Percentiles rank a stretch among this genome's conserved stretches.
Conservation (phyloP, 768 basidiomycete species). For the Lactarius hatsudake region DNA sequence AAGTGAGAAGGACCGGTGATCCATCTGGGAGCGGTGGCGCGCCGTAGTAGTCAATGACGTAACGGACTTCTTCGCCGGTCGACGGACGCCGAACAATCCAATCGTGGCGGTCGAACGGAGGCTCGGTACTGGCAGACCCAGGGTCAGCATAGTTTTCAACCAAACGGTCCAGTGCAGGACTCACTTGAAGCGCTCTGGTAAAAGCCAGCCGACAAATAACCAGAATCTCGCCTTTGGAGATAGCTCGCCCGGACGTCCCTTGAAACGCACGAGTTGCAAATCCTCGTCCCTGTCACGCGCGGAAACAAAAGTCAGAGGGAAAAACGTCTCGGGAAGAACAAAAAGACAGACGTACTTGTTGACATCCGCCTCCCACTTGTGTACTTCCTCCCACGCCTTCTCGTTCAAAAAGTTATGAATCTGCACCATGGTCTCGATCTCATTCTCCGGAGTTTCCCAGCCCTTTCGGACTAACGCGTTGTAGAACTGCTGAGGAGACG, state of each 20-base stretch:
- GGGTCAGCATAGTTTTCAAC: not conserved
- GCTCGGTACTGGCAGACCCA: conserved; percentile 59
- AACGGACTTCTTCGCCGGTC: conserved; percentile 81
- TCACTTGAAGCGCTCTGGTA: conserved; percentile 89
- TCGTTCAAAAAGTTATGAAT: conserved; percentile 99
- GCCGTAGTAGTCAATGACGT: conserved; percentile 98
- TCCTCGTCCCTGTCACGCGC: conserved; percentile 51
- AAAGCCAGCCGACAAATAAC: conserved; percentile 82
- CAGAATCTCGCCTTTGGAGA: conserved; percentile 92
- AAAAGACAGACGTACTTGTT: conserved; percentile 48
- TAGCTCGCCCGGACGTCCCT: conserved; percentile 86
- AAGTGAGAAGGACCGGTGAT: conserved; percentile 89
- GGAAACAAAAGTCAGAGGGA: not conserved
- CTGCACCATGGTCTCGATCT: conserved; percentile 94
- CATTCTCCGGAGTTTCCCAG: conserved; percentile 95
- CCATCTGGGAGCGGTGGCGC: conserved; percentile 88
- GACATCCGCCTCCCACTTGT: conserved; percentile 82
- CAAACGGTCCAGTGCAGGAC: conserved; percentile 29
- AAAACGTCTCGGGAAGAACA: not conserved
- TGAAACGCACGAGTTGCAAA: conserved; percentile 77
- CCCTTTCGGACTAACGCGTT: conserved; percentile 96
- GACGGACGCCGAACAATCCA: conserved; percentile 86
- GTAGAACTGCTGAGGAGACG: conserved; percentile 96
- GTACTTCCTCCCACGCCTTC: conserved; percentile 91
- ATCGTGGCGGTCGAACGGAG: conserved; percentile 94